These are phyloP conservation scores for Camellia sinensis DNA, from an alignment of 148 eudicot genomes.

Conservation along the genomic window DNA sequence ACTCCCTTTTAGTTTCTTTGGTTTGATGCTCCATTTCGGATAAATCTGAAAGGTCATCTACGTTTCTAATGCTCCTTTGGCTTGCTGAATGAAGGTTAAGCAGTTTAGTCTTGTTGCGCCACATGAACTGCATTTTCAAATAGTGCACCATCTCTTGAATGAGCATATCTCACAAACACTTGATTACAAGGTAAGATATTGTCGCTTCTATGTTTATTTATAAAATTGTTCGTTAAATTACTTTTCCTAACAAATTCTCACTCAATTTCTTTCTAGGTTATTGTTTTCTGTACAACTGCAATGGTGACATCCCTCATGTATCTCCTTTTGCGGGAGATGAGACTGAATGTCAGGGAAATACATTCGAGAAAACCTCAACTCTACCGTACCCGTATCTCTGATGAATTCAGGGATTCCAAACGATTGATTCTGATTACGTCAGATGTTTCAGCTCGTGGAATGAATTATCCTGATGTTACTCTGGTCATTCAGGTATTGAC, in stretches of 20 bases:
- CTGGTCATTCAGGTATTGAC: slow-evolving; percentile 77
- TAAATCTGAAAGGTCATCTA: not conserved
- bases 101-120: slow-evolving; percentile 74
- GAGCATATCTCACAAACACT: slow-evolving; percentile 54
- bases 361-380: slow-evolving; percentile 88
- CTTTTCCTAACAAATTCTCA: slow-evolving; percentile 14
- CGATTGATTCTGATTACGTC: slow-evolving; percentile 70
- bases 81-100: slow-evolving; percentile 55
- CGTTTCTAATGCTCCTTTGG: not conserved
- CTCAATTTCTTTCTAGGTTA: slow-evolving; percentile 46
- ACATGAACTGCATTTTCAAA: slow-evolving; percentile 73
- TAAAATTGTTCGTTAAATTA: not conserved
- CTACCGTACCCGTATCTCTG: slow-evolving; percentile 66
- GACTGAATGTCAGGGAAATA: slow-evolving; percentile 80
- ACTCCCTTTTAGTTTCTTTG: not conserved
- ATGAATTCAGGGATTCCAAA: slow-evolving; percentile 84
- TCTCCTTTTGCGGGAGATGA: slow-evolving; percentile 71
- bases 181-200: slow-evolving; percentile 64
- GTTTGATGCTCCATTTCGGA: not conserved
- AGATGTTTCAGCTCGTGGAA: slow-evolving; percentile 86
- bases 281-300: slow-evolving; percentile 86
- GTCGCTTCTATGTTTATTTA: not conserved
- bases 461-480: slow-evolving; percentile 94
- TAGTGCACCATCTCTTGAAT: slow-evolving; percentile 65
- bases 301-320: slow-evolving; percentile 88